phyloP scores from a whole-genome alignment of 2,329 filamentous ascomycete species.

The Tolypocladium endophyticum region DNA sequence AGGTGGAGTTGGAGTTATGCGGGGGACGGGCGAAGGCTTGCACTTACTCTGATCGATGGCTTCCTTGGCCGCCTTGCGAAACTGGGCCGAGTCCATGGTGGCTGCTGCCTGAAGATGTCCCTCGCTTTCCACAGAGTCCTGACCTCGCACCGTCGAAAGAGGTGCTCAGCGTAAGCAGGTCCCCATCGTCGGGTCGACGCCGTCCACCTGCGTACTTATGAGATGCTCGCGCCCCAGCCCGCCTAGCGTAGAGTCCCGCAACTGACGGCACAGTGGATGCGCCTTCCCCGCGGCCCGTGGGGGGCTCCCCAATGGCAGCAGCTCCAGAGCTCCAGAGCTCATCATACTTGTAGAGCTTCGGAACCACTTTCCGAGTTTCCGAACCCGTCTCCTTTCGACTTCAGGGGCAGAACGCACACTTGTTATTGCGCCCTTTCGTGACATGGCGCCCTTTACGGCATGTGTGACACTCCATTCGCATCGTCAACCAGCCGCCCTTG shows the following conservation, averaged over 20 bases:
- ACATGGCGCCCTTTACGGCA: neutral
- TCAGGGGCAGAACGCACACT: too few relatives aligned
- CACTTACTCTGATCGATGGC: slow-evolving; percentile 73
- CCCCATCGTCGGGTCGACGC: neutral
- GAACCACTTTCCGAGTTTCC: neutral
- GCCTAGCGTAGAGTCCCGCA: neutral
- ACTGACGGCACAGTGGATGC: too few relatives aligned
- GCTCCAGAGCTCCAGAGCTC: neutral
- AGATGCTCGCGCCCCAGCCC: neutral
- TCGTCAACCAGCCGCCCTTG: neutral
- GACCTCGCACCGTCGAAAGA: neutral
- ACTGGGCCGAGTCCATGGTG: slow-evolving; percentile 68
- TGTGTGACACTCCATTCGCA: neutral
- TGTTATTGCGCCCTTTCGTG: neutral
- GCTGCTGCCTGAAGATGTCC: neutral
- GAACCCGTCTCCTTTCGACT: neutral
- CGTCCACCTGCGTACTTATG: neutral
- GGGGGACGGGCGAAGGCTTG: neutral
- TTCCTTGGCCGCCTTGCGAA: slow-evolving; percentile 63
- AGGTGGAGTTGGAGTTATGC: neutral
- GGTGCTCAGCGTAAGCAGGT: neutral
- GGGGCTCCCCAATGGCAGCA: too few relatives aligned
- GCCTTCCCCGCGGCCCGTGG: too few relatives aligned
- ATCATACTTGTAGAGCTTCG: neutral
- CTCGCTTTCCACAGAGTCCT: neutral